These are phyloP conservation scores for Citrus cavaleriei DNA, from an alignment of 345 rosid genomes.

Conservation along the genomic window DNA sequence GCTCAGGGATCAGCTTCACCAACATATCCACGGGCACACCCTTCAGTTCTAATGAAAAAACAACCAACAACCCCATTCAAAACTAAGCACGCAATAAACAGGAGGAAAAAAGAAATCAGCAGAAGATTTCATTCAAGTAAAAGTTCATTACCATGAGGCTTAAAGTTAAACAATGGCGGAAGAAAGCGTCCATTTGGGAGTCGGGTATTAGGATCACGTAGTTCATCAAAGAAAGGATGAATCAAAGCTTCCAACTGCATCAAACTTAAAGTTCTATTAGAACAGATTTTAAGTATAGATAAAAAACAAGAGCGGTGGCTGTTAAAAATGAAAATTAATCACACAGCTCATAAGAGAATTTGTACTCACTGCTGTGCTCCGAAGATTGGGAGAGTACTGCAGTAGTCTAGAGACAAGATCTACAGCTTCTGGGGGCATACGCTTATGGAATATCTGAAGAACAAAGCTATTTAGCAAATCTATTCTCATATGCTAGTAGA, in stretches of 20 bases:
- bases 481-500: neutral
- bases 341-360: neutral
- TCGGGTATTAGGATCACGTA: conserved; percentile 74
- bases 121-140: neutral
- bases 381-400: conserved; percentile 95
- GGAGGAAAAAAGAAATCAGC: neutral
- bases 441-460: conserved; percentile 82
- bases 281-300: neutral
- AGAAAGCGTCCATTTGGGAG: conserved; percentile 87
- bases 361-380: conserved; percentile 82
- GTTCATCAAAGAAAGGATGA: conserved; percentile 96
- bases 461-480: conserved; percentile 1
- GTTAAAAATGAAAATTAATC: neutral
- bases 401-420: conserved; percentile 93
- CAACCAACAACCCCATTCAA: neutral
- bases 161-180: conserved; percentile 95
- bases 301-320: neutral
- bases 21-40: conserved; percentile 55
- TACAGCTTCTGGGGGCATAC: conserved; percentile 97
- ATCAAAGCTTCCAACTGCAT: conserved; percentile 76
- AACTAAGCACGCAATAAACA: neutral
- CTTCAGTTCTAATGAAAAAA: conserved; percentile 62
- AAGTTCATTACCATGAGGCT: conserved; percentile 63
- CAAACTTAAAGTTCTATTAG: neutral
- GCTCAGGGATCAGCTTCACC: conserved; percentile 61